These are phyloP conservation scores for Tetradesmus lagerheimii DNA, from an alignment of 139 green algal genomes.

Conservation along the genomic window DNA sequence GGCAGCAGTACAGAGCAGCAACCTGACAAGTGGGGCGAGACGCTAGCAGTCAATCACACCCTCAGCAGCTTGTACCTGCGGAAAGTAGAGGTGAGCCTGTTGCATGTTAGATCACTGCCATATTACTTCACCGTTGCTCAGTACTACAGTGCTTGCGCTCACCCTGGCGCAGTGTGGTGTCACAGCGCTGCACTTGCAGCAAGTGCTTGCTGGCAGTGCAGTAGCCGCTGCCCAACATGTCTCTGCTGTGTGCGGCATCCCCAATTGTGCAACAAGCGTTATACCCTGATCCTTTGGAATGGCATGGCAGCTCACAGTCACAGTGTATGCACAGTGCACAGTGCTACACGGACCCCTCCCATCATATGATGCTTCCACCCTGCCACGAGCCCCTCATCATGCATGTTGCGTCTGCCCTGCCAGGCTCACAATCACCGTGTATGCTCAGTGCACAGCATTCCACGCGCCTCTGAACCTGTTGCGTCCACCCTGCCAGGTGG, in stretches of 20 bases:
- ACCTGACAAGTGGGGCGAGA: conserved; percentile 9
- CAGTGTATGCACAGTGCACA: too few species aligned
- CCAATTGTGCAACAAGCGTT: neutral
- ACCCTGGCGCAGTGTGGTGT: neutral
- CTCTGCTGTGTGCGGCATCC: neutral
- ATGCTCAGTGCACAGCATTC: neutral
- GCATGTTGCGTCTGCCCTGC: too few species aligned
- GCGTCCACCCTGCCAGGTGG: neutral
- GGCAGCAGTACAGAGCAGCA: neutral
- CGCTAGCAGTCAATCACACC: conserved; percentile 29
- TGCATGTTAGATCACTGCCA: too few species aligned
- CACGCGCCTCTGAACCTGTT: neutral
- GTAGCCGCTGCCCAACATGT: neutral
- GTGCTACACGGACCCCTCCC: too few species aligned
- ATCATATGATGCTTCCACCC: too few species aligned
- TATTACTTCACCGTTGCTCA: too few species aligned
- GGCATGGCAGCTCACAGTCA: too few species aligned
- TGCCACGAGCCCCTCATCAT: too few species aligned
- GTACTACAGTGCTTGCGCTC: neutral
- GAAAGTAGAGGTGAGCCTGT: conserved; percentile 23
- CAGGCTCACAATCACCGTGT: too few species aligned
- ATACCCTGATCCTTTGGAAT: too few species aligned
- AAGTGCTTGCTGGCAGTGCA: too few species aligned
- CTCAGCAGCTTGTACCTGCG: conserved; percentile 41
- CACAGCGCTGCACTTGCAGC: too few species aligned